Evolutionary conservation across 345 rosid genomes (phyloP), one percentile per base, ranked within the genome.

Genomic region (Crucihimalaya himalaica): DNA sequence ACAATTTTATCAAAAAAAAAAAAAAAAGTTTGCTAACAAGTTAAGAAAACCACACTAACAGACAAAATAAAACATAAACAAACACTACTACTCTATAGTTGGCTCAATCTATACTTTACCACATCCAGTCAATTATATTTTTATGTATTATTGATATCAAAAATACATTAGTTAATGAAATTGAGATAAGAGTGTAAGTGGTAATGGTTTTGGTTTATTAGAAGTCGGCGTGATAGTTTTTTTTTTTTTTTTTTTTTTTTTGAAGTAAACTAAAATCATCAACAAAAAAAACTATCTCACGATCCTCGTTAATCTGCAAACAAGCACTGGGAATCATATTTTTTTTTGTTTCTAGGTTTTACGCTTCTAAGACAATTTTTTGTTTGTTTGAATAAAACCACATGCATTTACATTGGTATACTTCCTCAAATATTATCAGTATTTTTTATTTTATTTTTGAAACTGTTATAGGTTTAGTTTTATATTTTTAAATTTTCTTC

Each of bases 11-110:
- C n/a, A 5, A 42, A 42, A 5, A 40, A 4, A 4, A 40, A 4
- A 4, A 40, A 42, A 42, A 5, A 4, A 3, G 10, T 4, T 70
- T 46, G 66, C 57, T 57, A 46, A 32, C 34, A 46, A 46, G 35
- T 18, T 48, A 35, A 48, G 50, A 60, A 70, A 71, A 16, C 34
- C 29, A 59, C 20, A 60, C 48, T 59, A 59, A 13, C 51, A 35
- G 8, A 35, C 50, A 37, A 50, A 23, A 18, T 37, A 23, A 48
- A 60, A 13, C 51, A 61, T 48, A 71, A 71, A 47, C 67, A 59
- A 71, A 47, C 50, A 14, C 28, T 35, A 58, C 10, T 27, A 19
- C 6, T 70, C 5, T 45, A 43, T 48, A 46, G 46, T 58, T 56
- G 37, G 74, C 25, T 15, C 65, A 34, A 23, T 20, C 21, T 11